Evolutionary conservation across 1,139 yeast genomes (phyloP), one percentile per base, ranked within the genome.

Genomic region (Zygosaccharomyces pseudobailii): DNA sequence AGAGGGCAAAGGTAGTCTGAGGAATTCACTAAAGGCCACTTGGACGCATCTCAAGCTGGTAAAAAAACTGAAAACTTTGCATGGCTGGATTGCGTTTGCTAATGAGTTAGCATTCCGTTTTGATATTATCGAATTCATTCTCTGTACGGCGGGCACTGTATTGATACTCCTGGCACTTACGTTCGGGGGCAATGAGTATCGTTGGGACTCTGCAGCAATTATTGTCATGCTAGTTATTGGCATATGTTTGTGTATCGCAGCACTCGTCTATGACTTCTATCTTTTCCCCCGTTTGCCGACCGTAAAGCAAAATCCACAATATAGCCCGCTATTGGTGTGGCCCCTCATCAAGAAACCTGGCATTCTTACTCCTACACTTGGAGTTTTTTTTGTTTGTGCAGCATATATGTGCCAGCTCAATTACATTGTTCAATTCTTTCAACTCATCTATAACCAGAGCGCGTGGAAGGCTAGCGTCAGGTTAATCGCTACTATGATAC

Each of bases 381-480:
- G 57, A 20, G 49, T 48, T n/a, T 56, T 60, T 32, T 50, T 53
- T 19, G 41, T 43, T 4, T 51, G 55, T 40, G 35, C 40, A 30
- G 57, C 55, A 5, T 59, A 49, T 35, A 51, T 53, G 37, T 33
- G 51, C 28, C 56, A 52, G 40, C 41, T 50, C 27, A 47, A 53
- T 10, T 59, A 55, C 43, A 36, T 55, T n/a, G 55, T 60, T 31
- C 62, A 58, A 37, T 60, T 49, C 43, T 61, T 54, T 47, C 64
- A 61, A 50, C 30, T 61, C 37, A 50, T 61, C 20, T 49, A 44
- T 38, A 44, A 53, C 28, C 44, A 53, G 24, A 36, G 54, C 20
- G 77, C 87, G 1, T 74, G 78, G 69, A 70, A 72, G 49, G 77
- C 87, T 0, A 87, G 88, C 32, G 67, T 82, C 36, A 76, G 76